Conservation (phyloP, 177 flowering plant species). For the Vitis hybrid region DNA sequence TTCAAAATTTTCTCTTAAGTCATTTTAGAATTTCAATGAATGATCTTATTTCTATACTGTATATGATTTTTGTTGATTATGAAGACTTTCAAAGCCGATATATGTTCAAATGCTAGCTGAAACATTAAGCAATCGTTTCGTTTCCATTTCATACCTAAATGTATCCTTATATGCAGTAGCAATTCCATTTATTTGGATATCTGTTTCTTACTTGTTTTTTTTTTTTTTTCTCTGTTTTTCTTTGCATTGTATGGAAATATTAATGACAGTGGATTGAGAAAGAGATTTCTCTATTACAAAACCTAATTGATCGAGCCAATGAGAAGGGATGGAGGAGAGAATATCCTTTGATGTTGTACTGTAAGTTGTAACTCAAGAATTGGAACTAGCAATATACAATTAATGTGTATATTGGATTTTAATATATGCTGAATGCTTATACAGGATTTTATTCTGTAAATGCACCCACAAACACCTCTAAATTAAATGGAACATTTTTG, state of each 20-base stretch:
- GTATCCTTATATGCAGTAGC: too few species aligned
- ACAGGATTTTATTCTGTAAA: too few species aligned
- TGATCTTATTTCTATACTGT: too few species aligned
- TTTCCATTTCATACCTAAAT: too few species aligned
- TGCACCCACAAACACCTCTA: too few species aligned
- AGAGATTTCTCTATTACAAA: constrained; percentile 45
- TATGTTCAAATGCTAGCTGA: too few species aligned
- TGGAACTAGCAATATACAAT: background rate
- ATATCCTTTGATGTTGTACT: constrained; percentile 63
- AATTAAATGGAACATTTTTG: too few species aligned
- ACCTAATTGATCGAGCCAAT: constrained; percentile 63
- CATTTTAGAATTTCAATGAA: too few species aligned
- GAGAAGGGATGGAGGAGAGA: constrained; percentile 86
- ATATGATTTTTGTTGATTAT: too few species aligned
- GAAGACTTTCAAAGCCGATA: background rate
- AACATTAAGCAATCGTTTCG: too few species aligned
- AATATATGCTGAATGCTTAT: background rate
- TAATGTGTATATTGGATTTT: background rate
- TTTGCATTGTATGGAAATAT: background rate
- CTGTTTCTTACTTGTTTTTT: background rate
- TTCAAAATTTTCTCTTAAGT: too few species aligned
- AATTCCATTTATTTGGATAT: background rate
- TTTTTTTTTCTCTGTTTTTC: background rate
- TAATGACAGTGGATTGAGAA: constrained; percentile 49
- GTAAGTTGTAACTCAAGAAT: background rate